Evolutionary conservation across 2,329 filamentous ascomycete species (phyloP).

Genomic region (Colletotrichum karsti): DNA sequence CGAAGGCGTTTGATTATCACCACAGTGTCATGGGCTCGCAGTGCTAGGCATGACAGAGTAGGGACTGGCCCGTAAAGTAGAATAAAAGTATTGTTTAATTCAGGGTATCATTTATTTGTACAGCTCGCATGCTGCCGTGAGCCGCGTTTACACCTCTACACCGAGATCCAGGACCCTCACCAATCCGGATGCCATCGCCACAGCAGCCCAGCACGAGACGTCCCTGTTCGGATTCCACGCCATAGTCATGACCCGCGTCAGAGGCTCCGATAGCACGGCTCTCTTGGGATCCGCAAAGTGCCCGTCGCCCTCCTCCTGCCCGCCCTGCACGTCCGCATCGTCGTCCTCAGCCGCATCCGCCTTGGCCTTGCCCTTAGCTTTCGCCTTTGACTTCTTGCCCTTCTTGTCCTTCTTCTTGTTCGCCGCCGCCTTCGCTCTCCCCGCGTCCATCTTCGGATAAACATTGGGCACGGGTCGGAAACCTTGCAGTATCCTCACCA

Average conservation of each 20-base stretch:
- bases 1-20: constrained; percentile 87
- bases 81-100: constrained; percentile 11
- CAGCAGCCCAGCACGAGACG: constrained; percentile 74
- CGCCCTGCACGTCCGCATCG: constrained; percentile 27
- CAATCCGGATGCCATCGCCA: constrained; percentile 72
- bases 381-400: constrained; percentile 45
- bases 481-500: constrained; percentile 59
- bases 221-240: constrained; percentile 74
- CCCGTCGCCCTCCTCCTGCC: constrained; percentile 30
- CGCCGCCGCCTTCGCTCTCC: constrained; percentile 47
- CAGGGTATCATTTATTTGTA: constrained; percentile 21
- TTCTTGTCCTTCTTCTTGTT: constrained; percentile 45
- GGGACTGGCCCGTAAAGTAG: background rate
- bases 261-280: constrained; percentile 66
- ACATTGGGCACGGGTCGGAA: constrained; percentile 60
- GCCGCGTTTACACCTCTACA: constrained; percentile 44
- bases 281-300: constrained; percentile 47
- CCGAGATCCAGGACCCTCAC: constrained; percentile 74
- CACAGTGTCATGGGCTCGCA: constrained; percentile 68
- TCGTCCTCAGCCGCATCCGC: constrained; percentile 39
- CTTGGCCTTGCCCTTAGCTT: constrained; percentile 41
- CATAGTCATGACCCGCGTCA: constrained; percentile 68
- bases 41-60: constrained; percentile 45
- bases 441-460: constrained; percentile 50
- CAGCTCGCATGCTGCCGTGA: too few relatives aligned